Evolutionary conservation across 495 filamentous ascomycete species (phyloP), one percentile per base, ranked within the genome.

Genomic region (Choiromyces venosus): DNA sequence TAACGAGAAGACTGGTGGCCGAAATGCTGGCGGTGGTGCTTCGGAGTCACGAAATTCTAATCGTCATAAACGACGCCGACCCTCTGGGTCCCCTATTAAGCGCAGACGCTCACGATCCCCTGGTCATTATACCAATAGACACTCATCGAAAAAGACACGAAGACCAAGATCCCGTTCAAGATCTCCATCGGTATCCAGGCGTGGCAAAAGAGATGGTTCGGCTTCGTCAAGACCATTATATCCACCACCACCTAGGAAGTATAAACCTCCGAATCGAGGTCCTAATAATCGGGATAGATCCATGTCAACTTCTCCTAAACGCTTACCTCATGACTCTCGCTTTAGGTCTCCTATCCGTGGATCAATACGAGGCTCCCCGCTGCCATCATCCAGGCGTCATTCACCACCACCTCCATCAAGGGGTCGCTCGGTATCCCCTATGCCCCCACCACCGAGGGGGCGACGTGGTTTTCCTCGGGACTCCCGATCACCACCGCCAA

Each of bases 51-150:
- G 78, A 14, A 74, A 80, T 76, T 71, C 75, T 25, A 61, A 80
- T 71, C 78, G 78, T n/a, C 78, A 80, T 44, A 80, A 78, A 70
- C 68, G 77, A 37, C 72, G 78, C 16, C 74, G 80, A 68, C 69
- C 69, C 21, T 80, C 79, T 56, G 69, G 74, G 69, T 80, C 79
- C 4, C 79, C 74, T 67, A 69, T 70, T 38, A 80, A 80, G 72
- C 78, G 79, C 33, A 77, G 78, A 65, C 76, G 79, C 36, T 80
- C 78, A 37, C 69, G 79, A 25, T 80, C 79, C 71, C 79, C 79
- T 1, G 78, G 78, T 14, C 78, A 80, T 68, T 74, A 72, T 33
- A 73, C 74, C 66, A 76, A 73, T 42, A 80, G 80, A n/a, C 69
- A 74, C 37, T 61, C 52, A 33, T 61, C 52, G 19, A 80, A 78